Conservation (phyloP, 495 filamentous ascomycete species). For the Entonaema liquescens region DNA sequence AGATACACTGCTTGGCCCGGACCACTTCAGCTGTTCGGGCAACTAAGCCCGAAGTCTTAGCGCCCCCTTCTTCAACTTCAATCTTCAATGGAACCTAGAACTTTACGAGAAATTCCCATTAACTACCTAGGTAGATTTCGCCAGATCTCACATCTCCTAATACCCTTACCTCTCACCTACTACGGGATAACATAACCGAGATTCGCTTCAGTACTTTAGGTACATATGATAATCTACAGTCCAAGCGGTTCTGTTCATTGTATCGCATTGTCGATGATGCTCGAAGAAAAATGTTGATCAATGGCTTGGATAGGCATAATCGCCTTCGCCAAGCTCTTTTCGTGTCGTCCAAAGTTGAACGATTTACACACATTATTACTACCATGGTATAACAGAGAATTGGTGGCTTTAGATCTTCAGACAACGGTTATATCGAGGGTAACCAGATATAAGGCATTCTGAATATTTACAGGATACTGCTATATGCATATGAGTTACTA, state of each 20-base stretch:
- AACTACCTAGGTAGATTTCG: too few relatives aligned
- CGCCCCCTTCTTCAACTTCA: constrained; percentile 28
- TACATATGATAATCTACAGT: constrained; percentile 17
- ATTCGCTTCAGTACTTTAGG: neutral
- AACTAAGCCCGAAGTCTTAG: constrained; percentile 38
- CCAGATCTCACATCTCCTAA: neutral
- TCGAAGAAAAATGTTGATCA: constrained; percentile 29
- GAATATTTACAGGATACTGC: neutral
- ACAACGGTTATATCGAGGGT: neutral
- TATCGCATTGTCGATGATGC: constrained; percentile 8
- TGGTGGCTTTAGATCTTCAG: neutral
- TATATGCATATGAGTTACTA: neutral
- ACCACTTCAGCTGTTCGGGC: constrained; percentile 31
- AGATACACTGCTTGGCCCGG: constrained; percentile 27
- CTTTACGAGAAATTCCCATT: constrained; percentile 11
- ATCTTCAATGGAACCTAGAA: constrained; percentile 23
- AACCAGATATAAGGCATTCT: neutral
- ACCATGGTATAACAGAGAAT: neutral
- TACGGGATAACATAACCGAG: neutral
- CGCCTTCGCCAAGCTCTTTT: constrained; percentile 15
- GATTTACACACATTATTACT: neutral
- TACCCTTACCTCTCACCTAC: constrained; percentile 1
- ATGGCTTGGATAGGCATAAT: constrained; percentile 17
- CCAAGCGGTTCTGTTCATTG: constrained; percentile 17
- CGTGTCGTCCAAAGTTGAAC: constrained; percentile 30